Evolutionary conservation across 192 early-diverging fungal genomes (phyloP), one percentile per base, ranked within the genome.

Genomic region (Coemansia sp.): DNA sequence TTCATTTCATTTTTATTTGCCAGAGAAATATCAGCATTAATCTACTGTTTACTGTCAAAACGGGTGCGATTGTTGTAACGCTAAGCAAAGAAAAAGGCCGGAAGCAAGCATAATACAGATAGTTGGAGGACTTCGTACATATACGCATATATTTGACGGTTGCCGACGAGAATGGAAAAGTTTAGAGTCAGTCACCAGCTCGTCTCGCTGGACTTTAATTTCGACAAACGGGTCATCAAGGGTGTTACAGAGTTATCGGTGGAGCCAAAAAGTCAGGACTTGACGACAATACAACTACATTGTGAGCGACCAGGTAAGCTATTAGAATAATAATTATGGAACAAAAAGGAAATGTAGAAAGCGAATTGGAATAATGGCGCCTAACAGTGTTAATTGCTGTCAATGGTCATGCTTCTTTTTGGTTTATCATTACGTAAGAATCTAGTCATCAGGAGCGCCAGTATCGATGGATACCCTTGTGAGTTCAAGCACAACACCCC

Each of bases 231-330:
- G 39, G 32, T 62, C 18, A 60, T 84, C 18, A 72, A 72, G 40
- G 83, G 83, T 6, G 63, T 80, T 56, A 84, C 83, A 6, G 78
- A 84, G 61, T 65, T 84, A 36, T 75, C 83, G 22, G 61, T 79
- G 10, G 69, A 73, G 32, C 72, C 83, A 15, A 66, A 75, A 21
- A 65, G 70, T 0, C n/a, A 15, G 0, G 61, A 56, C 12, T 41
- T 74, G 10, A 52, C 60, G 18, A 41, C 46, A 19, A 61, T 81
- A 5, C 65, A 67, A 60, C 58, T 84, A 18, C 69, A 80, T 41
- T 84, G 83, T 47, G 78, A 77, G 42, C 78, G 78, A 48, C 75
- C 73, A 65, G 73, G 77, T 77, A 82, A 82, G 63, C 19, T 21
- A 54, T 49, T 49, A 26, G 4, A 54, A 13, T 11, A 32, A 26